These are phyloP conservation scores for Lagerstroemia speciosa DNA, from an alignment of 345 rosid species.

Conservation along the genomic window DNA sequence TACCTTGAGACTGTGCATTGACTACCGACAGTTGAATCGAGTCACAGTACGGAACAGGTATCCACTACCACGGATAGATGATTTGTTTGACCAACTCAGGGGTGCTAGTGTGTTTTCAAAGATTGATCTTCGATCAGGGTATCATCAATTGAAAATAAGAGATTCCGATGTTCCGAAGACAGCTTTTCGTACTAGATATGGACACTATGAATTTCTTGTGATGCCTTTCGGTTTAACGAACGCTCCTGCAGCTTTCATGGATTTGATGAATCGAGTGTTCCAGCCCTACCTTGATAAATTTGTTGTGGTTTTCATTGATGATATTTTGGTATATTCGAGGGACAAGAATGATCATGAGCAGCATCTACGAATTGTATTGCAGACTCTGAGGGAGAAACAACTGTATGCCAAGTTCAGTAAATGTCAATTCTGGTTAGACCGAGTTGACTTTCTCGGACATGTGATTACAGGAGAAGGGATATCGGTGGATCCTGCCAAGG, in stretches of 20 bases:
- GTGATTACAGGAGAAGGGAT: background rate
- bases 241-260: background rate
- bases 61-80: background rate
- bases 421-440: background rate
- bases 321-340: background rate
- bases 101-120: background rate
- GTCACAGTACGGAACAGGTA: background rate
- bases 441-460: background rate
- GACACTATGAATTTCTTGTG: background rate
- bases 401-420: background rate
- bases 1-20: background rate
- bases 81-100: background rate
- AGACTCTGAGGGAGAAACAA: background rate
- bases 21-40: background rate
- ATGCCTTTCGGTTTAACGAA: background rate
- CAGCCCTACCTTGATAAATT: background rate
- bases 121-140: background rate
- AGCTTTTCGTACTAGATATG: background rate
- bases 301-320: background rate
- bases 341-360: background rate
- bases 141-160: background rate
- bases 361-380: background rate
- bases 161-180: background rate
- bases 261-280: background rate
- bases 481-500: background rate